Evolutionary conservation across 1,139 yeast species (phyloP).

Genomic region (Meyerozyma carpophila): DNA sequence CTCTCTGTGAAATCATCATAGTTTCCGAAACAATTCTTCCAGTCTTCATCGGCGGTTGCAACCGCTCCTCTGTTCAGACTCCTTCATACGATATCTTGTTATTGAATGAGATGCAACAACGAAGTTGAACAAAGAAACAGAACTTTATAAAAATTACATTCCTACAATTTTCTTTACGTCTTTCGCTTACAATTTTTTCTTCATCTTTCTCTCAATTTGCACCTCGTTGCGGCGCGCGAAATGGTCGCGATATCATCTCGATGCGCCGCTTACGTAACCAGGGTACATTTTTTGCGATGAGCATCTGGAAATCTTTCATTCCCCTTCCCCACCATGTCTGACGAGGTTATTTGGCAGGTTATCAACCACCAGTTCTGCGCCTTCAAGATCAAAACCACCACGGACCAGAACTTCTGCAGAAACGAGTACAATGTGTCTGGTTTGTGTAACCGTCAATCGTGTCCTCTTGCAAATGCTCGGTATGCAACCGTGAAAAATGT

Average conservation of each 20-base stretch:
- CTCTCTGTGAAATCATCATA: too few relatives aligned
- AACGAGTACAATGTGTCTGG: constrained; percentile 90
- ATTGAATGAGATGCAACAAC: too few relatives aligned
- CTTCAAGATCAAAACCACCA: constrained; percentile 74
- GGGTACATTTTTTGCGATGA: background rate
- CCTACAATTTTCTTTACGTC: too few relatives aligned
- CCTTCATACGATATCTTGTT: too few relatives aligned
- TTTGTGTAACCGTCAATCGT: constrained; percentile 84
- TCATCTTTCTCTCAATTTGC: too few relatives aligned
- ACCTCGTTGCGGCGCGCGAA: too few relatives aligned
- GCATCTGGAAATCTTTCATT: background rate
- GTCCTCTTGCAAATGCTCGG: constrained; percentile 93
- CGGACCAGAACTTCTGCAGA: constrained; percentile 77
- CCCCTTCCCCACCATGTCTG: constrained; percentile 28
- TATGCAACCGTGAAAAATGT: constrained; percentile 91
- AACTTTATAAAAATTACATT: too few relatives aligned
- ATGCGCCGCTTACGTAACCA: background rate
- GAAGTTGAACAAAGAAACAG: too few relatives aligned
- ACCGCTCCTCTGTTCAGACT: too few relatives aligned
- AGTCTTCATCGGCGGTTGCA: too few relatives aligned
- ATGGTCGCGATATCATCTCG: background rate
- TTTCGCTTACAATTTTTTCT: too few relatives aligned
- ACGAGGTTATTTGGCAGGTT: constrained; percentile 83
- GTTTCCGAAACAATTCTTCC: too few relatives aligned
- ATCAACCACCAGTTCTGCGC: constrained; percentile 88